Conservation (phyloP, 1,284 basidiomycete species). For the Tilletia setariae region DNA sequence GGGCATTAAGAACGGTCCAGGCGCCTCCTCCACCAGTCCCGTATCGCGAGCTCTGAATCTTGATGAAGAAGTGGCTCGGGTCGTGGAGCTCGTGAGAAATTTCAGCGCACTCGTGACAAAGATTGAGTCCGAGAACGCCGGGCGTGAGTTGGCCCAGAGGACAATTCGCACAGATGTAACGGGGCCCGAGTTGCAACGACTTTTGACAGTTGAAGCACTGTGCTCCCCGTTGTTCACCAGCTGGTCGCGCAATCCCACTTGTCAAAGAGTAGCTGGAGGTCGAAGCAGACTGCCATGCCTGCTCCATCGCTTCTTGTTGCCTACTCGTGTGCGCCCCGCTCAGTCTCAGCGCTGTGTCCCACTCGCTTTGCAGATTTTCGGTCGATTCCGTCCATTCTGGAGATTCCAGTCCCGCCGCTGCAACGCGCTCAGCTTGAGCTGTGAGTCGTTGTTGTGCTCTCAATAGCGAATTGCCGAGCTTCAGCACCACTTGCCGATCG, state of each 20-base stretch:
- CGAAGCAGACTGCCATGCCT: not conserved
- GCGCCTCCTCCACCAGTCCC: slow-evolving; percentile 13
- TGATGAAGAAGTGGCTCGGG: slow-evolving; percentile 28
- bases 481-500: not conserved
- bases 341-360: not conserved
- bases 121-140: slow-evolving; percentile 20
- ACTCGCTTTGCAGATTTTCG: slow-evolving; percentile 3
- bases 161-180: slow-evolving; percentile 26
- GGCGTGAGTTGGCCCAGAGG: slow-evolving; percentile 17
- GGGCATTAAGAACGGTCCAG: slow-evolving; percentile 17
- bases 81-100: slow-evolving; percentile 24
- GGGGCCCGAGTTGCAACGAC: slow-evolving; percentile 5
- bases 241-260: not conserved
- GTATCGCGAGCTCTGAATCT: slow-evolving; percentile 15
- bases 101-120: slow-evolving; percentile 22
- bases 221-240: not conserved
- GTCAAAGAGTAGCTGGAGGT: not conserved
- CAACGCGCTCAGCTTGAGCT: slow-evolving; percentile 4
- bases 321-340: not conserved
- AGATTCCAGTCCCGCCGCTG: not conserved
- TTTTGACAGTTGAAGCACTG: slow-evolving; percentile 10
- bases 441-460: slow-evolving; percentile 11
- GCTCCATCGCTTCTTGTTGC: slow-evolving; percentile 1
- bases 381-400: not conserved
- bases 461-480: not conserved